Evolutionary conservation across 108 stramenopile genomes (phyloP).

Genomic region (Licmophora abbreviata): DNA sequence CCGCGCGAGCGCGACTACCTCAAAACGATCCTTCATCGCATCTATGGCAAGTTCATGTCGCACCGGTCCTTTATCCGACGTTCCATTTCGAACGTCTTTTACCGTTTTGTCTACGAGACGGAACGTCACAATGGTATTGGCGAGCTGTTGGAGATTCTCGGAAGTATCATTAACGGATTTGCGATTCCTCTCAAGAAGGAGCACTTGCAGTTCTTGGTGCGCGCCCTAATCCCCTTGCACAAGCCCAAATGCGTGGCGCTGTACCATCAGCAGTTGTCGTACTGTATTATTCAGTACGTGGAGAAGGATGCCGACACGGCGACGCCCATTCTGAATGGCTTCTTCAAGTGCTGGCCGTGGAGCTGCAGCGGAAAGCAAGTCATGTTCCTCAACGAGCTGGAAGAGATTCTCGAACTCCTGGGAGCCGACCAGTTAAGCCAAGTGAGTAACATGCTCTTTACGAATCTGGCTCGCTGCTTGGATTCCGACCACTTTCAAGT

Average conservation of each 20-base stretch:
- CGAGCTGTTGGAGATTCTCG: slow-evolving; percentile 97
- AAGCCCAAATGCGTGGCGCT: slow-evolving; percentile 95
- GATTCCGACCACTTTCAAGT: slow-evolving; percentile 96
- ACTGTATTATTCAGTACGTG: slow-evolving; percentile 99
- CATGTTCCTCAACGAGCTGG: slow-evolving; percentile 94
- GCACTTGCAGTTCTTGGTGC: slow-evolving; percentile 93
- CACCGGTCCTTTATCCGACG: slow-evolving; percentile 96
- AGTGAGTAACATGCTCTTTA: slow-evolving; percentile 78
- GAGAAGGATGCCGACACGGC: slow-evolving; percentile 99
- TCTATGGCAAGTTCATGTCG: slow-evolving; percentile 99
- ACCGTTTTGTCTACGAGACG: slow-evolving; percentile 94
- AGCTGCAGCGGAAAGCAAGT: slow-evolving; percentile 89
- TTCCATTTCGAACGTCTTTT: slow-evolving; percentile 95
- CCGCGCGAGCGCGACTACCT: slow-evolving; percentile 98
- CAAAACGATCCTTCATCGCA: slow-evolving; percentile 97
- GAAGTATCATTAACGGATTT: slow-evolving; percentile 98
- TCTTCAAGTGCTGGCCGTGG: slow-evolving; percentile 99
- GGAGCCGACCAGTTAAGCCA: slow-evolving; percentile 87
- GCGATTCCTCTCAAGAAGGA: slow-evolving; percentile 96
- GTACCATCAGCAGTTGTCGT: slow-evolving; percentile 99
- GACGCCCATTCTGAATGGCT: slow-evolving; percentile 91
- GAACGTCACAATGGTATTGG: slow-evolving; percentile 97
- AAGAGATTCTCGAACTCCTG: slow-evolving; percentile 94
- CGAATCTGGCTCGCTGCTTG: slow-evolving; percentile 87
- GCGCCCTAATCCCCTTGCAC: slow-evolving; percentile 96